phyloP scores from a whole-genome alignment of 2,329 filamentous ascomycete species.

The Epicoccum sorghinum region DNA sequence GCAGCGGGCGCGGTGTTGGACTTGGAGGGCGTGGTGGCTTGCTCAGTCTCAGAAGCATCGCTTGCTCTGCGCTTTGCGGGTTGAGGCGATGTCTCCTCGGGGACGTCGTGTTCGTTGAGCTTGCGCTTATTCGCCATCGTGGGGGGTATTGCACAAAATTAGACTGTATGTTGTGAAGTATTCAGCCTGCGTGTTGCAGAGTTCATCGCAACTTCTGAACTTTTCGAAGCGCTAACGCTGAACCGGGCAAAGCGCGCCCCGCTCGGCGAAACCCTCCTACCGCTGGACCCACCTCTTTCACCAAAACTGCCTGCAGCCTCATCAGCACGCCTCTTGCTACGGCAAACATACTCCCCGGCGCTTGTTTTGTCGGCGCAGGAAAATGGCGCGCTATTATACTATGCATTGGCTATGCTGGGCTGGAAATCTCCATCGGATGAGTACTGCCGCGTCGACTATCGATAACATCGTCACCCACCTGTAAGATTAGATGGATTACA shows the following conservation, averaged over 20 bases:
- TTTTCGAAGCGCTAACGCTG: conserved; percentile 27
- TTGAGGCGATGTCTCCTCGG: conserved; percentile 42
- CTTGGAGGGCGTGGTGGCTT: conserved; percentile 20
- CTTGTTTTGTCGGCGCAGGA: too few species aligned
- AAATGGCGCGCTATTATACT: too few species aligned
- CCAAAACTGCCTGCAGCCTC: neutral
- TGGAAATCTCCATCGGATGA: too few species aligned
- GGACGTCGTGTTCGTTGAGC: conserved; percentile 55
- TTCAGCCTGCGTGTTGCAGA: conserved; percentile 13
- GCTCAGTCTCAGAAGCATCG: conserved; percentile 31
- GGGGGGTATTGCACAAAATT: neutral
- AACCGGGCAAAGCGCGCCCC: conserved; percentile 13
- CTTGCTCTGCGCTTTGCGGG: conserved; percentile 25
- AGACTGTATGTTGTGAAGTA: conserved; percentile 7
- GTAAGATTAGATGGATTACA: too few species aligned
- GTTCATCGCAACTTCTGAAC: conserved; percentile 23
- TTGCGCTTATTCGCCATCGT: conserved; percentile 52
- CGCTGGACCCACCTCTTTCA: neutral
- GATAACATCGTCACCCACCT: too few species aligned
- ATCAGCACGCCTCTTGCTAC: neutral
- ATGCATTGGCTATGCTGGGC: too few species aligned
- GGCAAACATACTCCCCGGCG: too few species aligned
- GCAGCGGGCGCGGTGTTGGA: conserved; percentile 20
- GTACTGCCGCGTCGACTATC: too few species aligned
- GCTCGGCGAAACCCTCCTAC: conserved; percentile 17